phyloP scores from a whole-genome alignment of 164 flowering plant genomes.

The Kalanchoe fedtschenkoi region DNA sequence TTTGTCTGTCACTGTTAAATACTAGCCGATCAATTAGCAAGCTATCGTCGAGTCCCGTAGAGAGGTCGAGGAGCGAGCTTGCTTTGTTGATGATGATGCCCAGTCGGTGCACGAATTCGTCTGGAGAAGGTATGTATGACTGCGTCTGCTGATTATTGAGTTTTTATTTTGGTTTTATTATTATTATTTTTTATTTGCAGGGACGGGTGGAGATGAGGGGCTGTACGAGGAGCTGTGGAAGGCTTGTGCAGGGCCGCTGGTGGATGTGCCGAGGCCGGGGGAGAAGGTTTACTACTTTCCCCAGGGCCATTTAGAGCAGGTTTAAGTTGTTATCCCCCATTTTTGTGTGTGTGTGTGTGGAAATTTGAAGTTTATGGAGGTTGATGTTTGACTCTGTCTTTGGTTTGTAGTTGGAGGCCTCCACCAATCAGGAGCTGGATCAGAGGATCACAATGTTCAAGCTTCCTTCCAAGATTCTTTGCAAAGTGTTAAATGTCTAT shows the following conservation, averaged over 20 bases:
- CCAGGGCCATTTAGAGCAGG: slow-evolving; percentile 91
- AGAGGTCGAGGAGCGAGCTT: too few relatives aligned
- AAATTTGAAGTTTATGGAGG: background rate
- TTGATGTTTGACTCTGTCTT: background rate
- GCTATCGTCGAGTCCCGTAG: too few relatives aligned
- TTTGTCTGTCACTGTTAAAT: too few relatives aligned
- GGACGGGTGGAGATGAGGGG: slow-evolving; percentile 25
- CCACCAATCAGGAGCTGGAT: slow-evolving; percentile 8
- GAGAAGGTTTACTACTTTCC: slow-evolving; percentile 76
- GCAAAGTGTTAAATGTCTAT: slow-evolving; percentile 9
- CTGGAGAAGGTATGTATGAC: background rate
- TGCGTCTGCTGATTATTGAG: background rate
- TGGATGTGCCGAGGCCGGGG: slow-evolving; percentile 55
- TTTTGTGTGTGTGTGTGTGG: background rate
- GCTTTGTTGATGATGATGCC: background rate
- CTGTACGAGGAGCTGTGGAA: slow-evolving; percentile 70
- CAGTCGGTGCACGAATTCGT: background rate
- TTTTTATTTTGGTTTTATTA: background rate
- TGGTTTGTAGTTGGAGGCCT: slow-evolving; percentile 4
- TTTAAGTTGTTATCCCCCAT: slow-evolving; percentile 5
- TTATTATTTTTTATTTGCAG: background rate
- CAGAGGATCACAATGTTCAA: slow-evolving; percentile 15
- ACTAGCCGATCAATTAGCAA: too few relatives aligned
- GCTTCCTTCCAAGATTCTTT: slow-evolving; percentile 15
- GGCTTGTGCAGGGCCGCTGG: slow-evolving; percentile 81